A percentile compares a stretch with the other conserved stretches of the same genome.
These are phyloP conservation scores for Hamamelis virginiana DNA, from an alignment of 164 flowering plant species.

Conservation along the genomic window DNA sequence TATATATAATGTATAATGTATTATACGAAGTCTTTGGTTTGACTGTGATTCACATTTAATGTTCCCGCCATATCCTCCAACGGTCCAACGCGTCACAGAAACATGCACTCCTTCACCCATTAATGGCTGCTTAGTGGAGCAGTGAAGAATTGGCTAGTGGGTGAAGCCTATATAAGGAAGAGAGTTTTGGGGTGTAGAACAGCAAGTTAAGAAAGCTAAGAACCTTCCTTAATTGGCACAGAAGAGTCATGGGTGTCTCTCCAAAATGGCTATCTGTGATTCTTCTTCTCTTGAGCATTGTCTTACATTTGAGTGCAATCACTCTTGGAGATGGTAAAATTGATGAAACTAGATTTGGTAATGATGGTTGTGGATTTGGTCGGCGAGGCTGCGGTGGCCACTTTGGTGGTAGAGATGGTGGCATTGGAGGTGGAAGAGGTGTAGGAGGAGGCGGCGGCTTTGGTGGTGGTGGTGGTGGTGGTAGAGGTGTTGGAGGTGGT, in stretches of 20 bases:
- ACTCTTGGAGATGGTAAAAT: slow-evolving; percentile 32
- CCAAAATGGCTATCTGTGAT: slow-evolving; percentile 25
- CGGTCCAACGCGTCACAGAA: slow-evolving; percentile 34
- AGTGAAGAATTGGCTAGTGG: slow-evolving; percentile 1
- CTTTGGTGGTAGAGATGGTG: slow-evolving; percentile 15
- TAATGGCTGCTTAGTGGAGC: slow-evolving; percentile 11
- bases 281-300: slow-evolving; percentile 26
- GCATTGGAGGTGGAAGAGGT: slow-evolving; percentile 8
- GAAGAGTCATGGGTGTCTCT: slow-evolving; percentile 22
- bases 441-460: slow-evolving; percentile 11
- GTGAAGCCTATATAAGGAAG: slow-evolving; percentile 21
- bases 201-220: slow-evolving; percentile 3
- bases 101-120: slow-evolving; percentile 8
- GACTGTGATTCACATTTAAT: slow-evolving; percentile 20
- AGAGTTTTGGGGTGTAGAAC: background rate
- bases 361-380: slow-evolving; percentile 19
- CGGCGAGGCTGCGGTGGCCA: slow-evolving; percentile 21
- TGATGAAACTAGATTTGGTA: slow-evolving; percentile 20
- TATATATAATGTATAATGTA: too few species aligned
- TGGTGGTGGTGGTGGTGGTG: slow-evolving; percentile 5
- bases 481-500: slow-evolving; percentile 5
- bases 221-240: background rate
- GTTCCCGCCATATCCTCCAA: slow-evolving; percentile 35
- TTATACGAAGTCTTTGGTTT: background rate
- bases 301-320: slow-evolving; percentile 25